A percentile compares a stretch with the other conserved stretches of the same genome.
Evolutionary conservation across 441 rosid species (phyloP).

Genomic region (Sinapis alba): DNA sequence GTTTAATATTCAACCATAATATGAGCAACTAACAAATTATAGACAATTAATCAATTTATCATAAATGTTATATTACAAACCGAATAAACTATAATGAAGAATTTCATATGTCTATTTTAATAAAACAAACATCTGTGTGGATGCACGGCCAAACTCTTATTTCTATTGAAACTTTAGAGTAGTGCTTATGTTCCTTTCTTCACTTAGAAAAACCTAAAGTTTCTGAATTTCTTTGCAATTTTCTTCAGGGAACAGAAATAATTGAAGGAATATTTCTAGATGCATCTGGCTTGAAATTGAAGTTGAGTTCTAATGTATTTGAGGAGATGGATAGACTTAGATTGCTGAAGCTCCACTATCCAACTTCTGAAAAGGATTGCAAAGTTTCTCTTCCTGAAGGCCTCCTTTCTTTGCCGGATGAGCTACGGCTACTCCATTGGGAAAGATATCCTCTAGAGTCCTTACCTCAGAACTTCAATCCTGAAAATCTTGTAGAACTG

Average conservation of each 20-base stretch:
- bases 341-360: constrained; percentile 23
- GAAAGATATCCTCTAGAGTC: constrained; percentile 26
- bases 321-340: constrained; percentile 32
- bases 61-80: no score
- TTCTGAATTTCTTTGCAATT: neutral
- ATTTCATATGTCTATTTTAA: no score
- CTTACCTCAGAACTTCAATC: constrained; percentile 33
- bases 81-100: no score
- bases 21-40: no score
- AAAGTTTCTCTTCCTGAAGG: constrained; percentile 4
- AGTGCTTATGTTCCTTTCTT: neutral
- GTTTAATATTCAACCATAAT: no score
- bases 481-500: constrained; percentile 31
- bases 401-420: constrained; percentile 4
- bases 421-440: constrained; percentile 43
- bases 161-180: neutral
- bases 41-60: no score
- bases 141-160: no score
- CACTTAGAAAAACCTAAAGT: neutral
- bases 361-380: neutral
- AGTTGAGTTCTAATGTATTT: constrained; percentile 28
- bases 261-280: constrained; percentile 31
- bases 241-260: constrained; percentile 30
- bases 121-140: no score
- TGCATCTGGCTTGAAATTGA: neutral